These are phyloP conservation scores for Sporothrix inflata DNA, from an alignment of 2,329 filamentous ascomycete genomes.

Conservation along the genomic window DNA sequence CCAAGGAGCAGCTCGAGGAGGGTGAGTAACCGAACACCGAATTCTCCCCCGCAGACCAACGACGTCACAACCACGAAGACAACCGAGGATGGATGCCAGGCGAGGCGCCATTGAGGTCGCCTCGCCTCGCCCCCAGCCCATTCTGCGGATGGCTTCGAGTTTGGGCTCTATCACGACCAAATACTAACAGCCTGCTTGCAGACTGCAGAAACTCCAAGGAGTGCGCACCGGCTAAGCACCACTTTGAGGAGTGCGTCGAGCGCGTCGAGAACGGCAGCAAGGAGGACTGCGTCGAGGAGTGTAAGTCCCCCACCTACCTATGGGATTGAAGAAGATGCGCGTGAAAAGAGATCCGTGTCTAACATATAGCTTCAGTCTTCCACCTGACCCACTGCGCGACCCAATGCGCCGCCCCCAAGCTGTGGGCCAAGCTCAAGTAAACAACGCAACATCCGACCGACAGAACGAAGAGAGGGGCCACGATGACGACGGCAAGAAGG, in stretches of 20 bases:
- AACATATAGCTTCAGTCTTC: conserved; percentile 71
- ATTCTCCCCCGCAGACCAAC: conserved; percentile 11
- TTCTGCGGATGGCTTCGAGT: not conserved
- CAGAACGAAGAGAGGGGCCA: not conserved
- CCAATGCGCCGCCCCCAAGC: conserved; percentile 91
- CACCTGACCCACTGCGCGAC: conserved; percentile 96
- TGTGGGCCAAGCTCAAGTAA: conserved; percentile 91
- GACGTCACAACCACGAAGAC: not conserved
- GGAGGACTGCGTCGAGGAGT: conserved; percentile 99
- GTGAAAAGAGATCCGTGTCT: not conserved
- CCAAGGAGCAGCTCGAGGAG: conserved; percentile 87
- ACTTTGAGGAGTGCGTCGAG: conserved; percentile 97
- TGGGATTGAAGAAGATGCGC: not conserved
- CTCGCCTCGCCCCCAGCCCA: not conserved
- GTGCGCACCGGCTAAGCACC: conserved; percentile 90
- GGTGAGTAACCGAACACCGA: conserved; percentile 55
- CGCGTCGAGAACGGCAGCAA: conserved; percentile 81
- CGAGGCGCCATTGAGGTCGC: not conserved
- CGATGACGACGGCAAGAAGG: not conserved
- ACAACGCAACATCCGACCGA: not conserved
- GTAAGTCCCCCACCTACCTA: conserved; percentile 59
- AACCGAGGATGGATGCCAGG: not conserved
- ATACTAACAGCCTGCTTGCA: conserved; percentile 46
- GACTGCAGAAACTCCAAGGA: conserved; percentile 87
- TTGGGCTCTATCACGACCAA: not conserved